Evolutionary conservation across 805 yeast species (phyloP), one percentile per base, ranked within the genome.

Genomic region (Candida pseudoglaebosa): DNA sequence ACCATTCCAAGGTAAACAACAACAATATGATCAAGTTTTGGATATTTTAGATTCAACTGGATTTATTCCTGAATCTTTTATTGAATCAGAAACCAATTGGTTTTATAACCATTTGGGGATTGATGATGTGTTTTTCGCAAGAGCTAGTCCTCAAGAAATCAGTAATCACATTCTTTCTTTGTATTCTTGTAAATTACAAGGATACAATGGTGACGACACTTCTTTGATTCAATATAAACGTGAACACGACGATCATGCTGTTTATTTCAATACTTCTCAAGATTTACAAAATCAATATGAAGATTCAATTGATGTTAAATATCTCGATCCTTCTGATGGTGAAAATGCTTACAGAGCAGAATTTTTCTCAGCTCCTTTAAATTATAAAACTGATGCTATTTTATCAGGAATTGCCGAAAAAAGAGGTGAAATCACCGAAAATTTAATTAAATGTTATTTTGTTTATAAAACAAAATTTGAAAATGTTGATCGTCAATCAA

Each of bases 131-230:
- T 91, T 85, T 62, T 90, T 91, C 58, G 93, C 93, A 31, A 78
- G 84, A 46, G 96, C 91, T 56, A 69, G 85, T 4, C 84, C 90
- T 10, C 78, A 75, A 38, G 85, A 82, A 44, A 84, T 91, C 48
- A 90, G 86, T 13, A 76, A 82, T 39, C 89, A 90, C 55, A 86
- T 91, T 50, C 84, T 84, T 54, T 84, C 96, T 7, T 71, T 91
- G 39, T 91, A 91, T 63, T 86, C 96, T 24, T 90, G 97, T 41
- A 93, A 93, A 59, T 76, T 93, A 38, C 93, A 91, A 50, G 95
- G 96, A 5, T 86, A 62, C 42, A 50, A 44, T 12, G 42, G 40
- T 13, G 38, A 31, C 16, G 44, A 48, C 12, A 65, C 67, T 45
- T 82, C 82, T 15, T 75, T 80, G 47, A 82, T 91, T 47, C 86